Evolutionary conservation across 805 yeast species (phyloP), one percentile per base, ranked within the genome.

Genomic region (Zygosaccharomyces kombuchaensis): DNA sequence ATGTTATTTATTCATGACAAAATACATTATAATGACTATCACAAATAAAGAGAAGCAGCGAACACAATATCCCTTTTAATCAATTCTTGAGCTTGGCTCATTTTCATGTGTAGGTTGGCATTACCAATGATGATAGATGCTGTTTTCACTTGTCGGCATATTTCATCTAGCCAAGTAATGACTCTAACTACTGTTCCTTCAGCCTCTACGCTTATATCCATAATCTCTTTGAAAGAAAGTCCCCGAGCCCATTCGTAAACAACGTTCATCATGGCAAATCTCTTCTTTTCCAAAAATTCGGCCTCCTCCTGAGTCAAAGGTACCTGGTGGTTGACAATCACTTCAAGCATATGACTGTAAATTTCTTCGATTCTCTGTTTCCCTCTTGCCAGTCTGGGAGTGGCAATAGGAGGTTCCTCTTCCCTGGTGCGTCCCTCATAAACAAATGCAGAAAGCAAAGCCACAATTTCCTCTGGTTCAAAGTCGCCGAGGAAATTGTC

Each of bases 161-260:
- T 81, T 67, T 93, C 99, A 67, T 93, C 99, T 45, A 93, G 69
- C 57, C 97, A 77, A 1, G 96, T 88, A 37, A 93, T 91, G 4
- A 93, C 98, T 60, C 99, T 77, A 17, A 93, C 99, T 60, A 93
- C 93, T 0, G 96, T 87, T 34, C 99, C 99, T 67, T 93, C 99
- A 30, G 88, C 90, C 57, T 90, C 96, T 14, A 81, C 82, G 47
- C 96, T 87, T 52, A 88, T 75, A 48, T 80, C 83, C 84, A 90
- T 93, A 53, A 93, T 91, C 47, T 88, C 95, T 53, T 84, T 84
- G 71, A 93, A 93, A 0, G 95, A 76, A 74, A 83, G 76, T 2
- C 99, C 99, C 53, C 95, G 75, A 1, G 98, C 96, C 99, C 99
- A 93, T 67, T 93, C 97, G 63, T 91, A 93, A 4, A 91, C 96